Conservation (phyloP, 1,139 yeast species). For the Nakaseomyces glabratus region DNA sequence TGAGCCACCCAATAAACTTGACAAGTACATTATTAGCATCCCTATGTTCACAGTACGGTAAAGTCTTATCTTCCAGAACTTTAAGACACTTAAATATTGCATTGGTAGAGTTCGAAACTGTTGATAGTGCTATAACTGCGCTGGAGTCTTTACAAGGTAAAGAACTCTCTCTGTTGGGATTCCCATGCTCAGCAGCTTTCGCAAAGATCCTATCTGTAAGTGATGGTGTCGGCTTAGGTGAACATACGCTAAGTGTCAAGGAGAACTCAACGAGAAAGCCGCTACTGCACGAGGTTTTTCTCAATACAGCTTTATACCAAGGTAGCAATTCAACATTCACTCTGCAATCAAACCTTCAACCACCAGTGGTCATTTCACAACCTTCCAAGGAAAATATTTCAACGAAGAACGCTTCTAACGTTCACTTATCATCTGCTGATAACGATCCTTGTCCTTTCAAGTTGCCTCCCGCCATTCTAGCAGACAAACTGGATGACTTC, state of each 20-base stretch:
- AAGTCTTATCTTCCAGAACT: slow-evolving; percentile 49
- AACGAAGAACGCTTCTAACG: slow-evolving; percentile 7
- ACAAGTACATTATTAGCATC: slow-evolving; percentile 32
- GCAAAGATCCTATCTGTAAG: slow-evolving; percentile 40
- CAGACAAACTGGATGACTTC: slow-evolving; percentile 13
- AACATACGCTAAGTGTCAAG: slow-evolving; percentile 2
- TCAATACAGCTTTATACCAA: slow-evolving; percentile 20
- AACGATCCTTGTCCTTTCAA: slow-evolving; percentile 24
- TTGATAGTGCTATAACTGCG: slow-evolving; percentile 72
- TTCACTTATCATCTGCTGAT: slow-evolving; percentile 14
- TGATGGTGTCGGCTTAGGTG: not conserved
- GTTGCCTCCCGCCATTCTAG: slow-evolving; percentile 22
- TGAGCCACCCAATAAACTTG: slow-evolving; percentile 13
- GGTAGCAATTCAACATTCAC: slow-evolving; percentile 13
- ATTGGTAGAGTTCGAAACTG: slow-evolving; percentile 58
- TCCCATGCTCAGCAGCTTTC: slow-evolving; percentile 54
- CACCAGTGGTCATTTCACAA: slow-evolving; percentile 1
- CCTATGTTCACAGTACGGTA: slow-evolving; percentile 44
- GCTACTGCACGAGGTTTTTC: slow-evolving; percentile 20
- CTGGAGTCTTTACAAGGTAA: slow-evolving; percentile 68
- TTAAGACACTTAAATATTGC: slow-evolving; percentile 46
- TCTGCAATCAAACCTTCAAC: slow-evolving; percentile 10
- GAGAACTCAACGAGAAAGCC: slow-evolving; percentile 11
- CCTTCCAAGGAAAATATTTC: not conserved
- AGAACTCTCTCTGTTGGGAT: slow-evolving; percentile 64